phyloP scores from a whole-genome alignment of 2,329 filamentous ascomycete genomes.

The Colletotrichum sp. region DNA sequence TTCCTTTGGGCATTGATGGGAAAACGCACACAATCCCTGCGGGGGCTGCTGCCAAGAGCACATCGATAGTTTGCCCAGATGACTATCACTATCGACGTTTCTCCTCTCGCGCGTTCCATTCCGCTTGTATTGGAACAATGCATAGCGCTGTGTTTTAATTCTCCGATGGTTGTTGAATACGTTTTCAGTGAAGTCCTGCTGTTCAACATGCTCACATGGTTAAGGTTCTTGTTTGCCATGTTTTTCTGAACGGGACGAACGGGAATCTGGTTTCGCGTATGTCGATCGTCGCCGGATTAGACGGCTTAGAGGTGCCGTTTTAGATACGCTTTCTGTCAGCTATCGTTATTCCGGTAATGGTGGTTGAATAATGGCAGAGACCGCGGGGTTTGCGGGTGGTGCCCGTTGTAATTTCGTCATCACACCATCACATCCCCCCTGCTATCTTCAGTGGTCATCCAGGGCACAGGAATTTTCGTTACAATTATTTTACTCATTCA shows the following conservation, averaged over 20 bases:
- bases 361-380: not conserved
- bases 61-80: not conserved
- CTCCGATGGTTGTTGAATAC: not conserved
- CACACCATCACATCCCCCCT: not conserved
- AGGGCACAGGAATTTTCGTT: not conserved
- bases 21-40: not conserved
- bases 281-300: not conserved
- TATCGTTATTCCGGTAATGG: not conserved
- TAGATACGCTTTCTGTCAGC: not conserved
- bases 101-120: not conserved
- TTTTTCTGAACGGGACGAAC: not conserved
- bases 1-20: not conserved
- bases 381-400: not conserved
- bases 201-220: not conserved
- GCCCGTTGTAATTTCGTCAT: not conserved
- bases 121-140: not conserved
- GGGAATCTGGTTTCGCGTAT: not conserved
- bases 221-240: not conserved
- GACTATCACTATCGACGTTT: not conserved
- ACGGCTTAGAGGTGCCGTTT: not conserved
- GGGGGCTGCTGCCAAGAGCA: not conserved
- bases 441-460: fast-evolving
- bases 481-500: not conserved
- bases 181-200: not conserved
- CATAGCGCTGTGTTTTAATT: not conserved